Base-by-base conservation (phyloP, 352 stramenopile genomes). In the Pythium pyrilobum region DNA sequence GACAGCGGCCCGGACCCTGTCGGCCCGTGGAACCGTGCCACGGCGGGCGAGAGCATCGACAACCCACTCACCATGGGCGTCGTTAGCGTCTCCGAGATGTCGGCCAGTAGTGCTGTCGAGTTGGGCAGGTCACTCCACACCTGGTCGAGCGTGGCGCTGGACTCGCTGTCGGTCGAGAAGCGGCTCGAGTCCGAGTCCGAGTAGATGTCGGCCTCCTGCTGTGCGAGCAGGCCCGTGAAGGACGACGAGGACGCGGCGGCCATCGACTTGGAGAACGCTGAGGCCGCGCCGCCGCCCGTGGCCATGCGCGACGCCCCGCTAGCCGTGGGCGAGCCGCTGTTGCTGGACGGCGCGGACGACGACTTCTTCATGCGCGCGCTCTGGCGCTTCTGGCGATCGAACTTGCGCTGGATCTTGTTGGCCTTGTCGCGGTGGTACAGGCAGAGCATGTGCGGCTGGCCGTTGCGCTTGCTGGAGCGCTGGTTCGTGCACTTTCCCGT, bases 361-460 rank as follows among this genome's bases (percentile, higher is more conserved):
- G 50, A 51, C 66, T 87, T 90, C 34, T 71, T 72, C 47, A 66
- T 66, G 50, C 81, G 81, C 27, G 77, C 72, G 13, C 81, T 72
- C 41, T 90, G 77, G 47, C 83, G 83, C 72, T 95, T 95, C 64
- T 95, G 81, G 42, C 84, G 80, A 57, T 95, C 81, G 52, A 92
- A 92, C 67, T 92, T 92, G 69, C 84, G 81, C 64, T 95, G 84
- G 63, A 90, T 95, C 68, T 87, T 77, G 71, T 95, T 95, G 64
- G 84, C 84, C 70, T 95, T 95, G 67, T 92, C 80, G 28, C 84
- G 81, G 60, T 95, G 84, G 68, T 88, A 90, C 43, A 89, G 64
- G 47, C 84, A 95, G n/a, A 95, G 67, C 61, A 92, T 82, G 62
- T 95, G 84, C 47, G 74, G 79, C 66, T 91, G 76, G 54, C 84